Conservation (phyloP, 306 rosid species). For the Morella rubra region DNA sequence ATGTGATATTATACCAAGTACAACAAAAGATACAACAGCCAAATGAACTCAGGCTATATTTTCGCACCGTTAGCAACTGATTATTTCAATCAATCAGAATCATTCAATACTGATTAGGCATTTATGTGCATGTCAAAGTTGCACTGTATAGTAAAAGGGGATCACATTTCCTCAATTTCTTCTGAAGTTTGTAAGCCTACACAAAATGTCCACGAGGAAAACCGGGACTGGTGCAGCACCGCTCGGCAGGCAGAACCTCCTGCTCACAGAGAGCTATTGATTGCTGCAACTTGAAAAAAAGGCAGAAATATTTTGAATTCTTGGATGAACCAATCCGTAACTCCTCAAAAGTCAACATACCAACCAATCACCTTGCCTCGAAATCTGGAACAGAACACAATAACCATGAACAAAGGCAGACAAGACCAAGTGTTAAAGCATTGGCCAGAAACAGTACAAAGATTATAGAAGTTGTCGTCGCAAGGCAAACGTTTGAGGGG, state of each 20-base stretch:
- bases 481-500: background rate
- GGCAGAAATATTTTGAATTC: slow-evolving; percentile 59
- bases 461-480: background rate
- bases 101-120: slow-evolving; percentile 40
- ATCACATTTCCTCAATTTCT: slow-evolving; percentile 43
- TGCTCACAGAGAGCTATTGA: slow-evolving; percentile 47
- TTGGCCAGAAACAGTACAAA: slow-evolving; percentile 1
- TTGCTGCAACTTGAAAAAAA: slow-evolving; percentile 62
- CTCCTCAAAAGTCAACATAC: slow-evolving; percentile 39
- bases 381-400: slow-evolving; percentile 63
- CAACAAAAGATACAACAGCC: slow-evolving; percentile 25
- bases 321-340: slow-evolving; percentile 56
- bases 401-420: slow-evolving; percentile 25
- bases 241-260: slow-evolving; percentile 34
- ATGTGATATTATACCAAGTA: background rate
- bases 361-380: slow-evolving; percentile 74
- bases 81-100: slow-evolving; percentile 50
- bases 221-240: slow-evolving; percentile 26
- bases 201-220: slow-evolving; percentile 38
- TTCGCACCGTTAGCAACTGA: slow-evolving; percentile 25
- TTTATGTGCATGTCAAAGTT: slow-evolving; percentile 37
- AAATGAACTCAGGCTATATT: slow-evolving; percentile 19
- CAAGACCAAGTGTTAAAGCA: background rate
- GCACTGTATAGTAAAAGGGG: slow-evolving; percentile 40
- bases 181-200: slow-evolving; percentile 45